These are phyloP conservation scores for Exophiala mesophila DNA, from an alignment of 2,329 filamentous ascomycete species.

Conservation along the genomic window DNA sequence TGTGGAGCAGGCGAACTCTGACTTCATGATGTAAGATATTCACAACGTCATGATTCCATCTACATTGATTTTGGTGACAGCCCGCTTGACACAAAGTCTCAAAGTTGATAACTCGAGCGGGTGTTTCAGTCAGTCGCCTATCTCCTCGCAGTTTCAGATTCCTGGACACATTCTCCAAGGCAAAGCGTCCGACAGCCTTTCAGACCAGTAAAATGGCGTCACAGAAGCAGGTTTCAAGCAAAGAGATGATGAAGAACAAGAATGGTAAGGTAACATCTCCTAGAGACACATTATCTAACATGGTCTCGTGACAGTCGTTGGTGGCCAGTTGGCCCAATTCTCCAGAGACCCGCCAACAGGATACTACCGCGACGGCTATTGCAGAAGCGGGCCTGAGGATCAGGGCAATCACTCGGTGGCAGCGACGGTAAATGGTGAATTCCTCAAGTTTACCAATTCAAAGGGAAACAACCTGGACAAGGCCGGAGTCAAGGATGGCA, in stretches of 20 bases:
- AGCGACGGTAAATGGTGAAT: constrained; percentile 54
- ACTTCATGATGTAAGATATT: not conserved
- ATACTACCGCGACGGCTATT: constrained; percentile 59
- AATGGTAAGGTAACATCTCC: constrained; percentile 16
- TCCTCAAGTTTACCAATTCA: constrained; percentile 57
- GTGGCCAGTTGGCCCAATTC: constrained; percentile 54
- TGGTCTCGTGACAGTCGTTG: constrained; percentile 42
- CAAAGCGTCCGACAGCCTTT: no score
- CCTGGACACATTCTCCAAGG: not conserved
- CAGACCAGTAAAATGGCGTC: constrained; percentile 6
- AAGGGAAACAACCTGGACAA: constrained; percentile 55
- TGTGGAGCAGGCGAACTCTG: no score
- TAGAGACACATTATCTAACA: not conserved
- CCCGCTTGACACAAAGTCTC: not conserved
- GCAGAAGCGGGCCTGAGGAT: constrained; percentile 51
- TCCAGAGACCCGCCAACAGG: constrained; percentile 56
- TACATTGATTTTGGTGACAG: not conserved
- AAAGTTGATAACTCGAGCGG: no score
- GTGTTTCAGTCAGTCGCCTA: no score
- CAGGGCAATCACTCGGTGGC: constrained; percentile 58
- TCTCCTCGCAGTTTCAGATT: no score
- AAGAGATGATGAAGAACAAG: constrained; percentile 25
- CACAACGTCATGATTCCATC: not conserved
- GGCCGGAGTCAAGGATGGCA: constrained; percentile 53
- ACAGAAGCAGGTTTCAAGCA: constrained; percentile 14